These are phyloP conservation scores for Phialophora macrospora DNA, from an alignment of 2,329 filamentous ascomycete species.

Conservation along the genomic window DNA sequence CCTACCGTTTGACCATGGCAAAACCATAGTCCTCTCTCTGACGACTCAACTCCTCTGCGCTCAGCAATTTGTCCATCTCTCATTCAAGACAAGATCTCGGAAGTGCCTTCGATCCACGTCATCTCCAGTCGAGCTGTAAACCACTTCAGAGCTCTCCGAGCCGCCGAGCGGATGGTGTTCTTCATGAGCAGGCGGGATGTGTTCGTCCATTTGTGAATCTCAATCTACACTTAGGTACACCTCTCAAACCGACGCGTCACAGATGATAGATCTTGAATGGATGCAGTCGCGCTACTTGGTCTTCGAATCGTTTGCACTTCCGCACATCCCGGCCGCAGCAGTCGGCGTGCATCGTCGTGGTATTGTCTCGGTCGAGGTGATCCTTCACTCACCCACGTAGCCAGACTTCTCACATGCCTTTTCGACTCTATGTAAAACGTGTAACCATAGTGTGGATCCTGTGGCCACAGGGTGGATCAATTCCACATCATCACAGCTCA, in stretches of 20 bases:
- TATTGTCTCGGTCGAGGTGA: neutral
- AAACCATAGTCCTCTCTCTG: neutral
- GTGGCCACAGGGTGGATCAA: neutral
- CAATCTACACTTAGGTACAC: neutral
- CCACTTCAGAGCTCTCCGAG: neutral
- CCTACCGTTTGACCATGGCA: neutral
- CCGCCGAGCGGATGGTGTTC: neutral
- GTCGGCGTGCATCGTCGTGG: neutral
- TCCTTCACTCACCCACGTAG: neutral
- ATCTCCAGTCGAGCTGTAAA: neutral
- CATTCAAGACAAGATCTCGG: too few species aligned
- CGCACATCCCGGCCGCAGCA: neutral
- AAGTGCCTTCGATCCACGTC: too few species aligned
- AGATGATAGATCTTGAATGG: neutral
- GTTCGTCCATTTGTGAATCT: neutral
- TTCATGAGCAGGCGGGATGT: neutral
- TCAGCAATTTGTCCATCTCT: too few species aligned
- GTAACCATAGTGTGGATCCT: constrained; percentile 1
- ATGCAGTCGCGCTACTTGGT: neutral
- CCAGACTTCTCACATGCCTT: neutral
- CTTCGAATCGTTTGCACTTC: neutral
- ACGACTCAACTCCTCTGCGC: neutral
- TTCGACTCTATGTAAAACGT: neutral
- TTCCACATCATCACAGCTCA: neutral
- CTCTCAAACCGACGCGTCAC: neutral